Percentiles rank a stretch among this genome's conserved stretches.
These are phyloP conservation scores for Stenogyne calaminthoides DNA, from an alignment of 305 asterid genomes.

Conservation along the genomic window DNA sequence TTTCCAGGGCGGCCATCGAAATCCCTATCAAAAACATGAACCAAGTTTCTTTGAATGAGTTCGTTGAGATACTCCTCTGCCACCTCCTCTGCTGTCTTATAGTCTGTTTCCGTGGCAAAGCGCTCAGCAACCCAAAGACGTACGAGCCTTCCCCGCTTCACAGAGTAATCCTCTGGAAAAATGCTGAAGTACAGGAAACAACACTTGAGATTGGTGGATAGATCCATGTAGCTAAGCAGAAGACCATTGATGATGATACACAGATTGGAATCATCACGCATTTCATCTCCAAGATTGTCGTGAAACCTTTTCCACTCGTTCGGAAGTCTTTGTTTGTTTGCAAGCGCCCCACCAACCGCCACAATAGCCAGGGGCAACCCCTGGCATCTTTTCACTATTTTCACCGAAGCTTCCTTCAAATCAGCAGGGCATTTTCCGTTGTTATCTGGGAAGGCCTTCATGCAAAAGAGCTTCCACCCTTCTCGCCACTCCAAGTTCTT, in stretches of 20 bases:
- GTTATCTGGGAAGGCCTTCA: slow-evolving; percentile 29
- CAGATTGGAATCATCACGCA: not conserved
- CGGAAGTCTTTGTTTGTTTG: not conserved
- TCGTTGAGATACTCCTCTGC: slow-evolving; percentile 38
- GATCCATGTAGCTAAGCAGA: slow-evolving; percentile 38
- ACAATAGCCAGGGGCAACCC: too few species aligned
- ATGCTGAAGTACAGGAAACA: slow-evolving; percentile 48
- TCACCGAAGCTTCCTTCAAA: slow-evolving; percentile 21
- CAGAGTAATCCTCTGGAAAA: slow-evolving; percentile 47
- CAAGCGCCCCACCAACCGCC: slow-evolving; percentile 10
- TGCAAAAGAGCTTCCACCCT: slow-evolving; percentile 27
- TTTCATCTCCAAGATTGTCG: not conserved
- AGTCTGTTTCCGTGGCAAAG: slow-evolving; percentile 19
- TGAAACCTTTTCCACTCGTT: slow-evolving; percentile 4
- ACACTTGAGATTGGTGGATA: slow-evolving; percentile 39
- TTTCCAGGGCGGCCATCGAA: slow-evolving; percentile 37
- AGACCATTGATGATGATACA: not conserved
- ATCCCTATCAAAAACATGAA: slow-evolving; percentile 40
- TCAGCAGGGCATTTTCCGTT: slow-evolving; percentile 40
- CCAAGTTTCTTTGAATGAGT: slow-evolving; percentile 39
- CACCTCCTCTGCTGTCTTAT: slow-evolving; percentile 43
- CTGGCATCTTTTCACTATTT: not conserved
- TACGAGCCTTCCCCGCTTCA: slow-evolving; percentile 44
- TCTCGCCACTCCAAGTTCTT: slow-evolving; percentile 29
- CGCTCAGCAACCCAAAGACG: slow-evolving; percentile 54